Evolutionary conservation across 257 asterid genomes (phyloP).

Genomic region (Solanum ossicruentum): DNA sequence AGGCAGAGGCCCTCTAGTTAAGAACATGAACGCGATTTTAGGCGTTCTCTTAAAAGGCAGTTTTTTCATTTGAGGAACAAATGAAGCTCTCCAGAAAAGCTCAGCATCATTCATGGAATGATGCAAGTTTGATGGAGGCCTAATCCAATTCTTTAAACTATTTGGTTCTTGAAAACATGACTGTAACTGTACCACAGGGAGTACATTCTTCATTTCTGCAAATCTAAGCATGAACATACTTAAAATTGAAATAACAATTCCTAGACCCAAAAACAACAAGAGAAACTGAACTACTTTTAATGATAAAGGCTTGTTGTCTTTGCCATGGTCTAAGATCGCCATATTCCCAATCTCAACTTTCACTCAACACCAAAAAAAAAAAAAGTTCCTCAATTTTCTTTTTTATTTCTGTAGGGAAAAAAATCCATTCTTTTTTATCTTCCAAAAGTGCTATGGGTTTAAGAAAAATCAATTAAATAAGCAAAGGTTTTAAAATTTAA

Average conservation of each 20-base stretch:
- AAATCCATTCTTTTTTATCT: not conserved
- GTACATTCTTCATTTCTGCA: conserved; percentile 28
- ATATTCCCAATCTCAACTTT: conserved; percentile 29
- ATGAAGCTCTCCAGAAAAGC: conserved; percentile 75
- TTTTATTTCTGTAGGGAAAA: not conserved
- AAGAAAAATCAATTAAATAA: not conserved
- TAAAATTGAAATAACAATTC: conserved; percentile 40
- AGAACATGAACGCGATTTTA: conserved; percentile 87
- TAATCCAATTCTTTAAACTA: conserved; percentile 35
- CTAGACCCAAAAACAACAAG: conserved; percentile 56
- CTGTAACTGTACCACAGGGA: conserved; percentile 5
- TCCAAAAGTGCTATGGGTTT: not conserved
- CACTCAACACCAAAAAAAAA: not conserved
- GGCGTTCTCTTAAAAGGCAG: conserved; percentile 63
- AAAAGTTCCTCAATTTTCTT: not conserved
- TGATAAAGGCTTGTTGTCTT: conserved; percentile 49
- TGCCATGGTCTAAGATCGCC: conserved; percentile 51
- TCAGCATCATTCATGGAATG: conserved; percentile 64
- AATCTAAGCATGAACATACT: conserved; percentile 44
- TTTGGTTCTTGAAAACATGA: conserved; percentile 28
- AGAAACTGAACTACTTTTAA: conserved; percentile 54
- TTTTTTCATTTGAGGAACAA: conserved; percentile 34
- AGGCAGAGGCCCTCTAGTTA: conserved; percentile 78
- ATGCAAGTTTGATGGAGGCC: conserved; percentile 31
- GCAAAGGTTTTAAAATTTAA: not conserved